A percentile compares a stretch with the other conserved stretches of the same genome.
Evolutionary conservation across 2,329 filamentous ascomycete species (phyloP).

Genomic region (Tympanopsis confertula): DNA sequence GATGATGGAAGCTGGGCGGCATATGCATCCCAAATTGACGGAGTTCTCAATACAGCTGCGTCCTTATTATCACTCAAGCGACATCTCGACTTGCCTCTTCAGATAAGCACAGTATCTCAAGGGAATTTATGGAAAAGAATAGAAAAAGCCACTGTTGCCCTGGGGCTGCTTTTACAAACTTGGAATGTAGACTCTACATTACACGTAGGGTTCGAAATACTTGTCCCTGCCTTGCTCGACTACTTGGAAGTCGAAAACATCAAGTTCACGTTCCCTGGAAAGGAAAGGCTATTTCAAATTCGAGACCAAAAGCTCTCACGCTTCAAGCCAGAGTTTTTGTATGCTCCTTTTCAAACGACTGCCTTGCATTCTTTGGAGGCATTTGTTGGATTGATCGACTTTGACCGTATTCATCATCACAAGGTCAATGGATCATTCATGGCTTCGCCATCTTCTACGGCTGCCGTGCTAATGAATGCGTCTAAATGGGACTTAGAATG

Average conservation of each 20-base stretch:
- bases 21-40: conserved; percentile 14
- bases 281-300: conserved; percentile 9
- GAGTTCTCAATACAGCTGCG: conserved; percentile 19
- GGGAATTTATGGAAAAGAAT: conserved; percentile 8
- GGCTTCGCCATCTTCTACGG: conserved; percentile 25
- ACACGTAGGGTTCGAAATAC: conserved; percentile 21
- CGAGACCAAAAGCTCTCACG: conserved; percentile 13
- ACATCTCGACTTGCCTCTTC: conserved; percentile 7
- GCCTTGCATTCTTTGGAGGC: conserved; percentile 24
- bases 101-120: conserved; percentile 4
- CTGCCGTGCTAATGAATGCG: conserved; percentile 13
- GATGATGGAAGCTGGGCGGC: conserved; percentile 14
- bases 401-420: conserved; percentile 20
- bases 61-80: conserved; percentile 16
- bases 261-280: conserved; percentile 13
- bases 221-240: conserved; percentile 16
- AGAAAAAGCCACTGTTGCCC: conserved; percentile 7
- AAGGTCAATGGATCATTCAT: conserved; percentile 18
- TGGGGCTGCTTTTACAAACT: conserved; percentile 10
- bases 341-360: conserved; percentile 13
- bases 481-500: conserved; percentile 9
- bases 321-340: conserved; percentile 15
- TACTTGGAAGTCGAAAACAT: conserved; percentile 13
- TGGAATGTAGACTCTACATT: conserved; percentile 15
- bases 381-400: conserved; percentile 21